These are phyloP conservation scores for Aspergillus wentii DNA, from an alignment of 495 filamentous ascomycete genomes.

Conservation along the genomic window DNA sequence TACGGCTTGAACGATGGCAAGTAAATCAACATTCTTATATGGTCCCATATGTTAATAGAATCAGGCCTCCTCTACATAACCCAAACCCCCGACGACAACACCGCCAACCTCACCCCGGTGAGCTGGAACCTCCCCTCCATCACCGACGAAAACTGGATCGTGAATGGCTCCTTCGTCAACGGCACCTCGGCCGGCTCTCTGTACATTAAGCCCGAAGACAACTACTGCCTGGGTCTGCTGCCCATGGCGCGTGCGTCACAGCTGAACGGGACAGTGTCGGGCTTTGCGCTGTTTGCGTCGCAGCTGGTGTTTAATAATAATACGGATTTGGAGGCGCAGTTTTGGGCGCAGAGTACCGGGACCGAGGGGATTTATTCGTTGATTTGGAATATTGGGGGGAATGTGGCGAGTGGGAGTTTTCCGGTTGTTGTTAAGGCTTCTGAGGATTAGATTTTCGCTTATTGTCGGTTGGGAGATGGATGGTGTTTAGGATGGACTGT, in stretches of 20 bases:
- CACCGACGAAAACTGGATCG: constrained; percentile 14
- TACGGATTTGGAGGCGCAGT: constrained; percentile 10
- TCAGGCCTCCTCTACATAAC: constrained; percentile 10
- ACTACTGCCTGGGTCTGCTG: constrained; percentile 9
- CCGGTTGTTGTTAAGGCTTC: constrained; percentile 14
- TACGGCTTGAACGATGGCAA: constrained; percentile 8
- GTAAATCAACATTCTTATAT: background rate
- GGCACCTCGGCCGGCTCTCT: constrained; percentile 10
- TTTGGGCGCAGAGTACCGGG: constrained; percentile 9
- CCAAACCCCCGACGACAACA: constrained; percentile 4
- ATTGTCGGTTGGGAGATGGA: too few relatives aligned
- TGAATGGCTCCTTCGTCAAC: constrained; percentile 11
- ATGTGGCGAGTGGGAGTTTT: constrained; percentile 7
- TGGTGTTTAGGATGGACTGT: too few relatives aligned
- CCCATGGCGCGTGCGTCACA: constrained; percentile 4
- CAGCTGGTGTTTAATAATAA: constrained; percentile 16
- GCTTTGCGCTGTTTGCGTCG: constrained; percentile 13
- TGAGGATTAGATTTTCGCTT: too few relatives aligned
- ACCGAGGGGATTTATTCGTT: constrained; percentile 6
- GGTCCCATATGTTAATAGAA: too few relatives aligned
- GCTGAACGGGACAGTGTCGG: constrained; percentile 10
- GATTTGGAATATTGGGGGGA: constrained; percentile 9
- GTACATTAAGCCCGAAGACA: constrained; percentile 7
- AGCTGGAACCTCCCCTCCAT: constrained; percentile 11
- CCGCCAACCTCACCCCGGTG: constrained; percentile 5